A percentile compares a stretch with the other conserved stretches of the same genome.
These are phyloP conservation scores for Ulota crispa DNA, from an alignment of 225 moss, liverwort and hornwort genomes.

Conservation along the genomic window DNA sequence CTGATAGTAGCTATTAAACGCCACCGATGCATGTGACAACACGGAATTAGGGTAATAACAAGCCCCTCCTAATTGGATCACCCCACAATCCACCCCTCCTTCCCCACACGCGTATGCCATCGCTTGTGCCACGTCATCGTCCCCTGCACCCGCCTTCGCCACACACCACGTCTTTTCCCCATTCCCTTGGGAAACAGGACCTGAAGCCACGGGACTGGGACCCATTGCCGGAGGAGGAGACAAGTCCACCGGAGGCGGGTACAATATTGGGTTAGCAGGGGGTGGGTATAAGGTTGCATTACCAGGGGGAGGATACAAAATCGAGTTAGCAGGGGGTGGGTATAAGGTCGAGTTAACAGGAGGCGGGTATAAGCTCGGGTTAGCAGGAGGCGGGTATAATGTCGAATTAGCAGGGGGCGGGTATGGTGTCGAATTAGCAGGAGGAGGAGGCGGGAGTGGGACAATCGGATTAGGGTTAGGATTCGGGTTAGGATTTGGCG, in stretches of 20 bases:
- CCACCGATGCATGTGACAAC: slow-evolving; percentile 59
- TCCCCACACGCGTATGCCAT: slow-evolving; percentile 66
- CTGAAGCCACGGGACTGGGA: neutral
- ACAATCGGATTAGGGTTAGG: neutral
- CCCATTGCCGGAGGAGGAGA: slow-evolving; percentile 8
- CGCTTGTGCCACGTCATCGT: slow-evolving; percentile 33
- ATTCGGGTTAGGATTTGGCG: neutral
- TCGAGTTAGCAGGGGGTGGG: neutral
- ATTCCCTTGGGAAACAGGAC: neutral
- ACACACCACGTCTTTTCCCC: slow-evolving; percentile 73
- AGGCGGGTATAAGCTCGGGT: neutral
- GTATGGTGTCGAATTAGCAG: too few species aligned
- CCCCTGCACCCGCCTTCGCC: slow-evolving; percentile 50
- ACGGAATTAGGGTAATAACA: slow-evolving; percentile 63
- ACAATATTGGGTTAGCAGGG: neutral
- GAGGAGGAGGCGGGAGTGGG: too few species aligned
- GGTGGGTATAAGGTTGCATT: neutral
- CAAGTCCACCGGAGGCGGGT: neutral
- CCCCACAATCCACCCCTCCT: slow-evolving; percentile 60
- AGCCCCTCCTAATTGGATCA: slow-evolving; percentile 43
- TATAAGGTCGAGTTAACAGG: neutral
- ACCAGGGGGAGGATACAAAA: neutral
- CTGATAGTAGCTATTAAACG: slow-evolving; percentile 71
- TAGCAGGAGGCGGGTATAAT: neutral
- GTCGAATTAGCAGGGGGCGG: neutral